Percentiles rank a stretch among this genome's conserved stretches.
phyloP scores from a whole-genome alignment of 225 moss, liverwort and hornwort genomes.

The Neckera pumila region DNA sequence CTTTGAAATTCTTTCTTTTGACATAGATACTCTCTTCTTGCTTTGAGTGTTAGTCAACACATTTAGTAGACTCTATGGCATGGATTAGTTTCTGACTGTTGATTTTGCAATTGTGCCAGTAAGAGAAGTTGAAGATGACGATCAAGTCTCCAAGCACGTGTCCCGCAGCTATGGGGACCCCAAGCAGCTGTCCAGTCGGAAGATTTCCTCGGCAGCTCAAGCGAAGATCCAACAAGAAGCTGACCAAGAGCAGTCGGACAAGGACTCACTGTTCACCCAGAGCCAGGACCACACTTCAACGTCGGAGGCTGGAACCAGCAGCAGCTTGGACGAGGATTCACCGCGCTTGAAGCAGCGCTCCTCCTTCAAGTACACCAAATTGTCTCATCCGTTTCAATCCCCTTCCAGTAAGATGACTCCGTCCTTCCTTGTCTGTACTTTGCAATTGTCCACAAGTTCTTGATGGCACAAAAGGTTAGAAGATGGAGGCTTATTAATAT shows the following conservation, averaged over 20 bases:
- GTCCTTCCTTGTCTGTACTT: neutral
- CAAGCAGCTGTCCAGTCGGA: conserved; percentile 3
- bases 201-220: neutral
- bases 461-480: neutral
- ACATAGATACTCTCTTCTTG: neutral
- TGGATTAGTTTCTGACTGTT: neutral
- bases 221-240: conserved; percentile 14
- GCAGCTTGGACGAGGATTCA: conserved; percentile 46
- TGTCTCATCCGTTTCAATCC: conserved; percentile 9
- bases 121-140: conserved; percentile 17
- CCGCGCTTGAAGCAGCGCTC: conserved; percentile 23
- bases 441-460: neutral
- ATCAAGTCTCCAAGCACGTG: conserved; percentile 10
- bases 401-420: conserved; percentile 5
- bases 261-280: conserved; percentile 39
- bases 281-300: conserved; percentile 46
- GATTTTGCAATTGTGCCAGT: conserved; percentile 6
- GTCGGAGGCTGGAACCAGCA: conserved; percentile 34
- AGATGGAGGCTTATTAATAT: neutral
- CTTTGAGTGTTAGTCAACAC: neutral
- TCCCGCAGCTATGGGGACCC: conserved; percentile 26
- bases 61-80: neutral
- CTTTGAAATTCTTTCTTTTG: neutral
- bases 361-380: conserved; percentile 3
- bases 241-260: conserved; percentile 46